These are phyloP conservation scores for Neurospora pannonica DNA, from an alignment of 495 filamentous ascomycete genomes.

Conservation along the genomic window DNA sequence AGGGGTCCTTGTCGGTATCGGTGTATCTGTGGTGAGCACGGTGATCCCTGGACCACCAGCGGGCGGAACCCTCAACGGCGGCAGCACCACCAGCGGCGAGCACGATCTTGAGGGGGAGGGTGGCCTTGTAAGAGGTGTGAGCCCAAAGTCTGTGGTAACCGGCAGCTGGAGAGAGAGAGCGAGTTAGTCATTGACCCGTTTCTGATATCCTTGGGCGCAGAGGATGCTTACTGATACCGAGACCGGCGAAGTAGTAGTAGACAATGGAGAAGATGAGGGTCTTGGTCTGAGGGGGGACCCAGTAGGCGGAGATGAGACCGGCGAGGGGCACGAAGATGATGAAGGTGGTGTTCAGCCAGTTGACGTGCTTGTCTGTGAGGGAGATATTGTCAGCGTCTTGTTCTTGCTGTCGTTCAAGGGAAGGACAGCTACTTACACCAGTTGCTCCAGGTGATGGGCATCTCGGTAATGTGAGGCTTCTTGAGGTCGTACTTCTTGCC, in stretches of 20 bases:
- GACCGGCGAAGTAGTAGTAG: constrained; percentile 88
- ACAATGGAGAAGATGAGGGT: constrained; percentile 72
- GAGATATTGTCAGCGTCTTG: background rate
- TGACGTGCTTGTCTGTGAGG: constrained; percentile 70
- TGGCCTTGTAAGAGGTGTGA: constrained; percentile 90
- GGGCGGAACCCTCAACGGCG: constrained; percentile 89
- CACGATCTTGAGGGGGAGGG: constrained; percentile 79
- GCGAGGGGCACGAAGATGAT: constrained; percentile 77
- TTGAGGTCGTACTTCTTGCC: constrained; percentile 36
- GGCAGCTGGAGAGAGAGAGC: constrained; percentile 21
- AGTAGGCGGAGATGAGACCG: constrained; percentile 69
- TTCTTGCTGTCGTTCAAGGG: background rate
- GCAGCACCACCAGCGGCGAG: constrained; percentile 87
- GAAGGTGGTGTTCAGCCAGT: constrained; percentile 85
- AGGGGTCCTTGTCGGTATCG: constrained; percentile 98
- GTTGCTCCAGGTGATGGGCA: constrained; percentile 71
- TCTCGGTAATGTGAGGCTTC: constrained; percentile 45
- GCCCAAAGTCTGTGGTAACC: constrained; percentile 92
- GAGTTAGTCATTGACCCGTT: constrained; percentile 8
- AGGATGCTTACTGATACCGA: constrained; percentile 66
- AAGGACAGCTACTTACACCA: constrained; percentile 38
- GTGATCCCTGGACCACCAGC: constrained; percentile 97
- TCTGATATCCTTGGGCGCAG: background rate
- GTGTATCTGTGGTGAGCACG: constrained; percentile 98
- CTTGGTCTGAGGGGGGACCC: constrained; percentile 66